Evolutionary conservation across 2,329 filamentous ascomycete species (phyloP), one percentile per base, ranked within the genome.

Genomic region (Thelonectria discophora): DNA sequence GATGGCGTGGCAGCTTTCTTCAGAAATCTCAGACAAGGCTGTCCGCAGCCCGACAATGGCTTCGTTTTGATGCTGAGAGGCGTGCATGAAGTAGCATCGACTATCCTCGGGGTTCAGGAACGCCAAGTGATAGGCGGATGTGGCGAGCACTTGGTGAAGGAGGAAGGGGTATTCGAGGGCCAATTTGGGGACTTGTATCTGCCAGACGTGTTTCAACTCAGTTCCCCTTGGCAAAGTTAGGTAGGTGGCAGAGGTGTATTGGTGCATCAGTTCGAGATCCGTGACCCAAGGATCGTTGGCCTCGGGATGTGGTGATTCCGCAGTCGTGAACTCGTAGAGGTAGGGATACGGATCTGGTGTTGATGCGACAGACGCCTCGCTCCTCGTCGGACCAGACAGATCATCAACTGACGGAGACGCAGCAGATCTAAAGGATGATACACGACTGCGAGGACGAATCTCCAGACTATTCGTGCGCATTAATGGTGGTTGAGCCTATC

Each of bases 221-320:
- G 8, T 51, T 3, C 17, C 48, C 15, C 48, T 20, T 15, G 48
- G 48, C 12, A 51, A 21, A 5, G 48, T 51, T 13, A n/a, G 15
- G 34, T 40, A 51, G 10, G 48, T 51, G 3, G 34, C n/a, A 4
- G 48, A 40, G 17, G 48, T 40, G 32, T 40, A 51, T 3, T 51
- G 48, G 34, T 51, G 48, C 48, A 51, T 51, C 2, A 51, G 34
- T 24, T 51, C 48, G n/a, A 51, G 48, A 24, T 51, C 48, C 15
- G 48, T 51, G 4, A 51, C 11, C 48, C 48, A 51, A 3, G 34
- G 8, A 13, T 39, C 20, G 18, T 52, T 12, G 18, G 20, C 37
- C n/a, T 40, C 37, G 18, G 49, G 21, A 13, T 42, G 17, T 21
- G 49, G 32, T 15, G 47, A 39, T 20, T 34, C 12, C 3, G 30